phyloP scores from a whole-genome alignment of 2,329 filamentous ascomycete species.

The Epichloe scottii region DNA sequence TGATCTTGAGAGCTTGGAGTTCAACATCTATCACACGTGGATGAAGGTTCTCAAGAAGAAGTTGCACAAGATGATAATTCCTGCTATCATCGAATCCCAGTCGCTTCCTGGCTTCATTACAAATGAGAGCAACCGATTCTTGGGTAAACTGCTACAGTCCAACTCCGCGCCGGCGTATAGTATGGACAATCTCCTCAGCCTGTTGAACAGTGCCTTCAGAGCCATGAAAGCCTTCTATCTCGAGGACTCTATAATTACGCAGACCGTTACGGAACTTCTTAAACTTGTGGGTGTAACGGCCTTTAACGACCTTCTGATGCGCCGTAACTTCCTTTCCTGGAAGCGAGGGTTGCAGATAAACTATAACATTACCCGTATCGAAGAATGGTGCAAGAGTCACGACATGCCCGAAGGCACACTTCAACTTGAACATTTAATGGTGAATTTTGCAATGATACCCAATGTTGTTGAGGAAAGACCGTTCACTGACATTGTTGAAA shows the following conservation, averaged over 20 bases:
- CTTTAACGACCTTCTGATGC: slow-evolving; percentile 96
- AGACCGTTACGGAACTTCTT: slow-evolving; percentile 88
- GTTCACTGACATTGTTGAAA: slow-evolving; percentile 25
- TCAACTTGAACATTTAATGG: slow-evolving; percentile 96
- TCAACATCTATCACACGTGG: slow-evolving; percentile 99
- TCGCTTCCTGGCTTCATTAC: slow-evolving; percentile 97
- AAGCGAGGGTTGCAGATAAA: slow-evolving; percentile 99
- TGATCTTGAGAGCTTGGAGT: slow-evolving; percentile 93
- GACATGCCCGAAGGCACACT: slow-evolving; percentile 98
- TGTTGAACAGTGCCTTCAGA: slow-evolving; percentile 94
- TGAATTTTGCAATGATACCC: slow-evolving; percentile 22
- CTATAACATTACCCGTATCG: slow-evolving; percentile 98
- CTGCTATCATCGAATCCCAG: slow-evolving; percentile 97
- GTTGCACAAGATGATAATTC: slow-evolving; percentile 98
- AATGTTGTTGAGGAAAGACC: slow-evolving; percentile 14
- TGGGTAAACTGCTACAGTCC: slow-evolving; percentile 87
- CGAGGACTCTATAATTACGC: slow-evolving; percentile 89
- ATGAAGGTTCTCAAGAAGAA: slow-evolving; percentile 99
- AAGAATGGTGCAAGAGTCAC: slow-evolving; percentile 99
- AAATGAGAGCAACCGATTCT: slow-evolving; percentile 95
- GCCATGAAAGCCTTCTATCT: slow-evolving; percentile 99
- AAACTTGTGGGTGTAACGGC: slow-evolving; percentile 91
- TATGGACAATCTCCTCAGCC: slow-evolving; percentile 95
- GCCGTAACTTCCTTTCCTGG: slow-evolving; percentile 97
- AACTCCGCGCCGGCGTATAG: slow-evolving; percentile 92